Conservation (phyloP, 78 protist genomes). For the Monocercomonoides exilis region DNA sequence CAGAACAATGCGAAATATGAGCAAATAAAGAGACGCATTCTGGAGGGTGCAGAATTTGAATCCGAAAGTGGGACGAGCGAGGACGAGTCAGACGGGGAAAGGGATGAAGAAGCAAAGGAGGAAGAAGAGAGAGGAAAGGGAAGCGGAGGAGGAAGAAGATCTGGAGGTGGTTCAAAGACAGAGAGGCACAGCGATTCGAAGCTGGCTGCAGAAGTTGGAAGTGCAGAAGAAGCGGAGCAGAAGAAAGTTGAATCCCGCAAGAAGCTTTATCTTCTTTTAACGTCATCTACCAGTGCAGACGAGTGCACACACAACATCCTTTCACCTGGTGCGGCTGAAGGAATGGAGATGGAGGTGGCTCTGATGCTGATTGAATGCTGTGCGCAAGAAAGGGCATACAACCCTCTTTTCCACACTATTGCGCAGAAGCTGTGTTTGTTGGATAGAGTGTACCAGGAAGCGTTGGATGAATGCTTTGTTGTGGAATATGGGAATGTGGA, state of each 20-base stretch:
- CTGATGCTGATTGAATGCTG: constrained; percentile 90
- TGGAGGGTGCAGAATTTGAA: constrained; percentile 45
- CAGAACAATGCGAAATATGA: constrained; percentile 66
- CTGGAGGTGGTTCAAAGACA: neutral
- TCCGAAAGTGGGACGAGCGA: constrained; percentile 33
- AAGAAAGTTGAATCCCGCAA: constrained; percentile 46
- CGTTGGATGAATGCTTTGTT: constrained; percentile 35
- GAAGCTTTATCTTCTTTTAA: constrained; percentile 78
- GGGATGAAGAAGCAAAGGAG: constrained; percentile 2
- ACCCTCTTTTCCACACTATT: constrained; percentile 68
- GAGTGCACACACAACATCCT: constrained; percentile 88
- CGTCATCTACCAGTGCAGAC: constrained; percentile 66
- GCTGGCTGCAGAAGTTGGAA: neutral
- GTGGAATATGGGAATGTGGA: constrained; percentile 48
- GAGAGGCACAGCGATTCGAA: neutral
- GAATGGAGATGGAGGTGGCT: constrained; percentile 59
- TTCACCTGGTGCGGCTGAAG: constrained; percentile 31
- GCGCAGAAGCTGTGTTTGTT: constrained; percentile 71
- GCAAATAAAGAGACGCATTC: constrained; percentile 32
- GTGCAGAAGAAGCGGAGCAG: neutral
- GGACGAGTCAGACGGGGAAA: constrained; percentile 35
- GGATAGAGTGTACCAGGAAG: constrained; percentile 49
- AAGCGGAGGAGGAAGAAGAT: neutral
- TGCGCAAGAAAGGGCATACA: constrained; percentile 75
- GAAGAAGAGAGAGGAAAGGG: neutral